phyloP scores from a whole-genome alignment of 305 asterid genomes.

The Caryopteris hybrid region DNA sequence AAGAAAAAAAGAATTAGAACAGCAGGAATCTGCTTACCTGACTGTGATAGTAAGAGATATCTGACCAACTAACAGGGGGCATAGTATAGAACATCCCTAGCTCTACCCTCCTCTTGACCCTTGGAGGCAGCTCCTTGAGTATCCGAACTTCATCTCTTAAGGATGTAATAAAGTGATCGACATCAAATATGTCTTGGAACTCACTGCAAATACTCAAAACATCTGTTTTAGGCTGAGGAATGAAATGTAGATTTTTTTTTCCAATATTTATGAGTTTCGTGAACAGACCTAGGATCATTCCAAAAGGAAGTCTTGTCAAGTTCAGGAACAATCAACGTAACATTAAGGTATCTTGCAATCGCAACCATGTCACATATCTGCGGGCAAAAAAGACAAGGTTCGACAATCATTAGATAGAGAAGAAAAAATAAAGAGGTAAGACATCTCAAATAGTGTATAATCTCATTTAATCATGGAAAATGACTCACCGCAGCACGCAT shows the following conservation, averaged over 20 bases:
- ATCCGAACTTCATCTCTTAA: conserved; percentile 80
- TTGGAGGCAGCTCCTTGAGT: conserved; percentile 68
- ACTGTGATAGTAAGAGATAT: conserved; percentile 63
- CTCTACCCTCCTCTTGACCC: conserved; percentile 74
- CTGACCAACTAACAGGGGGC: conserved; percentile 87
- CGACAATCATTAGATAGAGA: background rate
- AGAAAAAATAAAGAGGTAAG: background rate
- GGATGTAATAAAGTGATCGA: conserved; percentile 72
- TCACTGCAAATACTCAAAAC: conserved; percentile 44
- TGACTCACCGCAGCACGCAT: conserved; percentile 90
- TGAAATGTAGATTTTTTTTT: background rate
- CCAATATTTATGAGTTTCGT: background rate
- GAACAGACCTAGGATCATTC: conserved; percentile 86
- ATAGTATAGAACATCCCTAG: conserved; percentile 55
- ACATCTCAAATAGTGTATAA: background rate
- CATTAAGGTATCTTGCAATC: conserved; percentile 87
- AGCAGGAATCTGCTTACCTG: conserved; percentile 39
- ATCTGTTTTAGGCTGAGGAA: background rate
- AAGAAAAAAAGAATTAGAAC: background rate
- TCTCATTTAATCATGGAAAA: background rate
- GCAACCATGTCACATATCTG: conserved; percentile 99
- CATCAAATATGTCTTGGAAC: conserved; percentile 72
- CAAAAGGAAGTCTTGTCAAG: conserved; percentile 93
- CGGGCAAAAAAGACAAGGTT: conserved; percentile 1
- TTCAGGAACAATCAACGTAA: conserved; percentile 88